A percentile compares a stretch with the other conserved stretches of the same genome.
phyloP scores from a whole-genome alignment of 2,329 filamentous ascomycete genomes.

The Phialophora verrucosa region DNA sequence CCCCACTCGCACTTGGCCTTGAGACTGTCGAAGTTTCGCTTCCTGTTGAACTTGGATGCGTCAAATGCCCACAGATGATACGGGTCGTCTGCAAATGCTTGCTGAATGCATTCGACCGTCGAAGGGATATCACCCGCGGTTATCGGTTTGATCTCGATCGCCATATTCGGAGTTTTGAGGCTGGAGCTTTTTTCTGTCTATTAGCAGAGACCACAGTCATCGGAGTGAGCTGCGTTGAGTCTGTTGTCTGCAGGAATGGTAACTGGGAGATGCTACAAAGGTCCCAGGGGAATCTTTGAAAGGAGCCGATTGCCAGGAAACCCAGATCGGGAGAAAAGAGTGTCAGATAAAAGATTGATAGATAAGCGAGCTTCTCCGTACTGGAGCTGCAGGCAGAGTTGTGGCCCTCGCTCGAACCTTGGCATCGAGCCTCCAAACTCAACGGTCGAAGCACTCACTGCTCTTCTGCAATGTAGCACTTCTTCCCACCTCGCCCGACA shows the following conservation, averaged over 20 bases:
- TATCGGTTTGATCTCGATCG: constrained; percentile 62
- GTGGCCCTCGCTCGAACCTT: background rate
- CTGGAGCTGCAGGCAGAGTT: background rate
- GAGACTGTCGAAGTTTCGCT: constrained; percentile 68
- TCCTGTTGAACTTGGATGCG: constrained; percentile 59
- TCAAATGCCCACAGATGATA: constrained; percentile 72
- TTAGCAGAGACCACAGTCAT: background rate
- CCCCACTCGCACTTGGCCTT: constrained; percentile 72
- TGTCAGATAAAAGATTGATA: background rate
- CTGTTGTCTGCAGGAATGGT: no score
- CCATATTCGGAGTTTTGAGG: constrained; percentile 46
- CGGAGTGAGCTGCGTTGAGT: background rate
- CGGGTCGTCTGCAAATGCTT: constrained; percentile 69
- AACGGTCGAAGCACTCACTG: no score
- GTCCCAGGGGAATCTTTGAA: background rate
- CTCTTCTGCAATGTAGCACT: background rate
- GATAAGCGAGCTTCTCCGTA: background rate
- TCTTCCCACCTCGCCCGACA: background rate
- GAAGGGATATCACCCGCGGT: constrained; percentile 66
- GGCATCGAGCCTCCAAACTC: background rate
- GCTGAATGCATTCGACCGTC: constrained; percentile 68
- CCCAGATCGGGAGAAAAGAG: background rate
- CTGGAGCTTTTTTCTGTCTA: background rate
- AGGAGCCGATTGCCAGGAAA: background rate
- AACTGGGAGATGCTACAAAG: background rate